These are phyloP conservation scores for Barnettozyma salicaria DNA, from an alignment of 805 yeast genomes.

Conservation along the genomic window DNA sequence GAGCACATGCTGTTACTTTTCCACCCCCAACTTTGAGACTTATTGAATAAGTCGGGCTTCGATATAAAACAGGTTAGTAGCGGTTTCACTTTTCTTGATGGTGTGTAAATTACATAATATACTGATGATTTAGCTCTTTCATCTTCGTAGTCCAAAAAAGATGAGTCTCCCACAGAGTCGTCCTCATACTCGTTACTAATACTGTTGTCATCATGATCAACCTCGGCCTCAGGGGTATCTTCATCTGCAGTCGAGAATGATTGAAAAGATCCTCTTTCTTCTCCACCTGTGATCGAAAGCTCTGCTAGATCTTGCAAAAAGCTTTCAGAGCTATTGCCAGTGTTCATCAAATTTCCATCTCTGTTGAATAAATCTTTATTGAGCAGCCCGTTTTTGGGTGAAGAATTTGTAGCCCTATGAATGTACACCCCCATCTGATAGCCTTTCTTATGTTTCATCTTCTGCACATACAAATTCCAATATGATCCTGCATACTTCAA, in stretches of 20 bases:
- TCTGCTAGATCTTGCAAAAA: conserved; percentile 10
- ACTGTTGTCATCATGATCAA: conserved; percentile 12
- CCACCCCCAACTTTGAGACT: conserved; percentile 60
- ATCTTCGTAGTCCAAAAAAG: conserved; percentile 40
- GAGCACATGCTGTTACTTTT: conserved; percentile 48
- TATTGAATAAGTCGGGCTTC: conserved; percentile 46
- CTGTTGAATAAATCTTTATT: conserved; percentile 33
- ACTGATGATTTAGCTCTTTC: conserved; percentile 40
- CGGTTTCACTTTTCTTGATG: conserved; percentile 40
- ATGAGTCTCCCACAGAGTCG: conserved; percentile 15
- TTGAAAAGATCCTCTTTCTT: conserved; percentile 4
- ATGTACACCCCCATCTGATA: conserved; percentile 52
- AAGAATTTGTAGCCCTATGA: conserved; percentile 41
- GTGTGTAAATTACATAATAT: conserved; percentile 50
- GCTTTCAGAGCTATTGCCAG: conserved; percentile 10
- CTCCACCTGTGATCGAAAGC: conserved; percentile 10
- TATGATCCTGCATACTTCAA: conserved; percentile 59
- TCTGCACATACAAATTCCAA: conserved; percentile 52
- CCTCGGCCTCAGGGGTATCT: conserved; percentile 26
- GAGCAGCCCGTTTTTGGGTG: conserved; percentile 33
- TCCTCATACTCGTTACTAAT: conserved; percentile 11
- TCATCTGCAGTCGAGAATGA: conserved; percentile 25
- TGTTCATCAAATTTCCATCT: not conserved
- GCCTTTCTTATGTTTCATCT: conserved; percentile 36
- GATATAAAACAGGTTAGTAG: conserved; percentile 48